These are phyloP conservation scores for Xylaria sp. DNA, from an alignment of 2,329 filamentous ascomycete species.

Conservation along the genomic window DNA sequence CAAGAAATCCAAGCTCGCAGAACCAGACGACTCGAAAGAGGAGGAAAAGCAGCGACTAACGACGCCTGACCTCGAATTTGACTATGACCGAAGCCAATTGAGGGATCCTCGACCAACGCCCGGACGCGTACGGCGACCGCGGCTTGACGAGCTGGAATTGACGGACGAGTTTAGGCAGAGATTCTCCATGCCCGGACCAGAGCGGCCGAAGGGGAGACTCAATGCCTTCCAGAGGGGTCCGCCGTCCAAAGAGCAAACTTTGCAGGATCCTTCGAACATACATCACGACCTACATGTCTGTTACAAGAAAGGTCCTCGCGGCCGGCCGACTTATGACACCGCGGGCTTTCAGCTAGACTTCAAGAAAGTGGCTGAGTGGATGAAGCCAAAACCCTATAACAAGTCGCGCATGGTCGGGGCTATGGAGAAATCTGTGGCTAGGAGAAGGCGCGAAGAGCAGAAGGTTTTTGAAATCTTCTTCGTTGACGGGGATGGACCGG, in stretches of 20 bases:
- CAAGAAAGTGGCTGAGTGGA: slow-evolving; percentile 34
- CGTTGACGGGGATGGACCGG: slow-evolving; percentile 8
- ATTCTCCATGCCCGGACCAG: slow-evolving; percentile 30
- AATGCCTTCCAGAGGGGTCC: slow-evolving; percentile 30
- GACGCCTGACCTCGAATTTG: slow-evolving; percentile 45
- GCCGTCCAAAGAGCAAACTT: slow-evolving; percentile 1
- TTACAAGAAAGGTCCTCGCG: slow-evolving; percentile 33
- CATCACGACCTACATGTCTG: slow-evolving; percentile 38
- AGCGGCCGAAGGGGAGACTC: slow-evolving; percentile 38
- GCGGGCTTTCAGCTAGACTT: slow-evolving; percentile 41
- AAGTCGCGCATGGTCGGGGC: slow-evolving; percentile 19
- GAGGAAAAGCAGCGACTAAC: slow-evolving; percentile 40
- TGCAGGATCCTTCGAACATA: slow-evolving; percentile 23
- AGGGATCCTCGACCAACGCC: slow-evolving; percentile 44
- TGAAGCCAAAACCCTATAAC: slow-evolving; percentile 28
- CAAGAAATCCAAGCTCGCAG: slow-evolving; percentile 12
- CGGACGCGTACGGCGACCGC: slow-evolving; percentile 40
- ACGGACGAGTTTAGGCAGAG: slow-evolving; percentile 32
- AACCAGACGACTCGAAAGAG: slow-evolving; percentile 22
- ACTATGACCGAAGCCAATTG: slow-evolving; percentile 43
- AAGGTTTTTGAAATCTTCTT: slow-evolving; percentile 37
- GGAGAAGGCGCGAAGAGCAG: slow-evolving; percentile 9
- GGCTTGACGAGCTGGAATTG: slow-evolving; percentile 17
- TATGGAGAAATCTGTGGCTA: slow-evolving; percentile 23
- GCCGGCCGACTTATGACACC: slow-evolving; percentile 38